Evolutionary conservation across 345 rosid species (phyloP), one percentile per base, ranked within the genome.

Genomic region (Sisymbrium altissimum): DNA sequence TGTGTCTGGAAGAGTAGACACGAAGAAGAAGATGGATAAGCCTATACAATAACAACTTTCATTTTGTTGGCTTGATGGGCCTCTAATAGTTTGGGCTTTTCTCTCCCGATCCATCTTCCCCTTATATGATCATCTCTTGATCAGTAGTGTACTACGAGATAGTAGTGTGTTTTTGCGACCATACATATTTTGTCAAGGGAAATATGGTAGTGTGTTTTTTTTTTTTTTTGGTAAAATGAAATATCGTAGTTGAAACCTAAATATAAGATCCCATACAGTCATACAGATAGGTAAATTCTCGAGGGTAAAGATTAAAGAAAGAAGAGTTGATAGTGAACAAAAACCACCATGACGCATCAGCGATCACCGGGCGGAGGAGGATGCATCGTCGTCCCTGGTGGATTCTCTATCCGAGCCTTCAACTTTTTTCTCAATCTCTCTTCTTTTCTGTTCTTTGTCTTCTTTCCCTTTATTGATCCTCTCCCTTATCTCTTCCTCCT

Each of bases 401-500:
- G 75, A 44, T 27, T 8, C 29, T 44, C 29, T 70, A 14, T 38
- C 72, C 1, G 72, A 71, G 54, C 52, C 67, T 46, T 64, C 21
- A 64, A 64, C 17, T 39, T 64, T 56, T 39, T 71, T 48, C 27
- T 70, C 80, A n/a, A 59, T 39, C 7, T 70, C 39, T 64, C 7
- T 71, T 77, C 63, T 71, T 64, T 40, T 70, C 11, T 46, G 4
- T 45, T 56, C 55, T 21, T 29, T 70, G 39, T 57, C 76, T 71
- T 77, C 62, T 2, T 19, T 48, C 3, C 80, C 80, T 54, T 64
- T 64, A 11, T 17, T 56, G 32, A 71, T 71, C 72, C 48, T 71
- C 40, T 64, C 80, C 35, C n/a, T 29, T 21, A 70, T 57, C 62
- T 77, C 76, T 19, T 77, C 63, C 72, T 77, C 63, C 80, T 64